phyloP scores from a whole-genome alignment of 495 filamentous ascomycete genomes.

The Penicillium cinerascens region DNA sequence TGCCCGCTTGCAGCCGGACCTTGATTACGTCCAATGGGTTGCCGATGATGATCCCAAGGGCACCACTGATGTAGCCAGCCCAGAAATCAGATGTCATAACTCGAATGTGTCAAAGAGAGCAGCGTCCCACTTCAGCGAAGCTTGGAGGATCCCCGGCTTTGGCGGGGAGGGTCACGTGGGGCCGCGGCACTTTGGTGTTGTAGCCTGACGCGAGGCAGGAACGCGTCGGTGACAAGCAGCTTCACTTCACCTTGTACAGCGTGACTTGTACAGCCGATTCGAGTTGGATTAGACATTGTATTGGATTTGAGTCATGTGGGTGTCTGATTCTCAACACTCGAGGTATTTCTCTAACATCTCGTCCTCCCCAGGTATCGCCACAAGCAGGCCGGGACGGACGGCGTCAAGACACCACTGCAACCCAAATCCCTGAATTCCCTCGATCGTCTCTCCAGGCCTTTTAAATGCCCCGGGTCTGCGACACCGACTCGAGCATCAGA shows the following conservation, averaged over 20 bases:
- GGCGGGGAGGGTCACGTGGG: slow-evolving; percentile 30
- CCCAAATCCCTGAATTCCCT: slow-evolving; percentile 48
- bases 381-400: slow-evolving; percentile 25
- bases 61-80: slow-evolving; percentile 82
- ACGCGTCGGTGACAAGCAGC: slow-evolving; percentile 22
- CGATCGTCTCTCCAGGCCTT: slow-evolving; percentile 77
- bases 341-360: background rate
- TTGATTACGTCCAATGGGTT: slow-evolving; percentile 87
- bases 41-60: slow-evolving; percentile 76
- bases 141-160: slow-evolving; percentile 5
- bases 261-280: slow-evolving; percentile 10
- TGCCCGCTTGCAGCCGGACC: slow-evolving; percentile 69
- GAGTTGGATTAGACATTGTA: background rate
- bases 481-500: slow-evolving; percentile 66
- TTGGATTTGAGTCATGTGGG: slow-evolving; percentile 17
- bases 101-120: background rate
- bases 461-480: slow-evolving; percentile 88
- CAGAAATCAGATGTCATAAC: slow-evolving; percentile 80
- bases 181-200: slow-evolving; percentile 41
- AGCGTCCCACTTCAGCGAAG: slow-evolving; percentile 4
- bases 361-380: slow-evolving; percentile 42
- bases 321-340: background rate
- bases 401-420: slow-evolving; percentile 36
- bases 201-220: slow-evolving; percentile 22
- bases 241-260: background rate